These are phyloP conservation scores for Elaeis guineensis DNA, from an alignment of 176 grass and related monocot genomes.

Conservation along the genomic window DNA sequence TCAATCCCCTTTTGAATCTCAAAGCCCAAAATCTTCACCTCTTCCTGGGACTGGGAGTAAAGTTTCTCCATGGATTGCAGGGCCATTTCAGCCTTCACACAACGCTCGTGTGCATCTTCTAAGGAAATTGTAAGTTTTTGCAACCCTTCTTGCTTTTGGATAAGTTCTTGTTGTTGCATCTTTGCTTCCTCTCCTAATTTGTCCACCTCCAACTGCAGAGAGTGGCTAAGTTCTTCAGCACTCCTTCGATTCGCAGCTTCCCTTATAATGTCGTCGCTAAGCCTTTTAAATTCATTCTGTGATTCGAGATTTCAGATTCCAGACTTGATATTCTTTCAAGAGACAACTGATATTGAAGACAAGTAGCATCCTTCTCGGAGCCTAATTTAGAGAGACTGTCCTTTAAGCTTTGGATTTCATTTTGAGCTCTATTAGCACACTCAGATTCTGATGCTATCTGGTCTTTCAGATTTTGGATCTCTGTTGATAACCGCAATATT, in stretches of 20 bases:
- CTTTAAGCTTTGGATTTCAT: constrained; percentile 19
- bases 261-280: too few relatives aligned
- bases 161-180: constrained; percentile 8
- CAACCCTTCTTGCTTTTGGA: constrained; percentile 11
- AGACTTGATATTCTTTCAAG: constrained; percentile 19
- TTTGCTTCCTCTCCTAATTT: constrained; percentile 12
- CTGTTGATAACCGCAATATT: constrained; percentile 5
- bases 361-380: constrained; percentile 11
- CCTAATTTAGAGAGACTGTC: constrained; percentile 8
- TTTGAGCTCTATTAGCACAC: constrained; percentile 19
- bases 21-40: constrained; percentile 35
- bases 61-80: constrained; percentile 35
- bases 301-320: constrained; percentile 1
- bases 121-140: constrained; percentile 7
- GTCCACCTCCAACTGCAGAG: constrained; percentile 3
- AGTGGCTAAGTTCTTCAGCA: constrained; percentile 5
- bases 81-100: constrained; percentile 43
- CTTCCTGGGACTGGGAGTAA: constrained; percentile 34
- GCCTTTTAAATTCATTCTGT: not conserved
- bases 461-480: not conserved
- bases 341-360: constrained; percentile 15
- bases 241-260: not conserved
- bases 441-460: constrained; percentile 6
- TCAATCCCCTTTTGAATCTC: constrained; percentile 42
- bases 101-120: constrained; percentile 24